Base-by-base conservation (phyloP, 495 filamentous ascomycete species). In the Penicillium lividum region DNA sequence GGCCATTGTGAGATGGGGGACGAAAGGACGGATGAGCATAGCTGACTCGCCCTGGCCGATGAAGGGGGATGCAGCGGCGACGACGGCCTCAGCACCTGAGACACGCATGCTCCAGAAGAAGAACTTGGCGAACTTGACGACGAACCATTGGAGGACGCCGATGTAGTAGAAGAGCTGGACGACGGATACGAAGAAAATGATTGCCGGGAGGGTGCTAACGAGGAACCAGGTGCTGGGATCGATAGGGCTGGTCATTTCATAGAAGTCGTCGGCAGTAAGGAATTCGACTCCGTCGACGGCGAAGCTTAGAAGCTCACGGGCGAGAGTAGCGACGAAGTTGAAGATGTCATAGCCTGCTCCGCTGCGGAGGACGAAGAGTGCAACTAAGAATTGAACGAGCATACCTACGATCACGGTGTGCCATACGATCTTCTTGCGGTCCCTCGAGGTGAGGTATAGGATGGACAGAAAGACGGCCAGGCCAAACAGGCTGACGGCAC, bases 41-140 rank as follows among this genome's bases (percentile, higher is more conserved):
- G 90, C 92, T 7, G 89, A 92, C 78, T 97, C 92, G 60, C 92
- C 92, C 75, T 94, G 92, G 31, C 92, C 92, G 62, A 96, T 93
- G 74, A 96, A 97, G 1, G 92, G 92, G 5, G 92, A 92, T n/a
- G 92, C 92, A 44, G 92, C 89, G 30, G 92, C 92, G 29, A 96
- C 92, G 30, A 97, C 89, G 25, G 92, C 91, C 68, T 96, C 92
- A 46, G 89, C 91, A 42, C 92, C 92, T n/a, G 91, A 94, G n/a
- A 96, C 90, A 8, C 84, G 80, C 80, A 97, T 86, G 44, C 73
- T 79, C 88, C 90, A 95, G 82, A 93, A 94, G 82, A 97, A 95
- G 73, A 96, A 90, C 49, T 84, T 78, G 60, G 92, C 91, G 61
- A 93, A 90, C 62, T 96, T 96, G 31, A 72, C 72, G 62, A 96